Percentiles rank a stretch among this genome's conserved stretches.
phyloP scores from a whole-genome alignment of 2,329 filamentous ascomycete species.

The Alternaria brassicicola region DNA sequence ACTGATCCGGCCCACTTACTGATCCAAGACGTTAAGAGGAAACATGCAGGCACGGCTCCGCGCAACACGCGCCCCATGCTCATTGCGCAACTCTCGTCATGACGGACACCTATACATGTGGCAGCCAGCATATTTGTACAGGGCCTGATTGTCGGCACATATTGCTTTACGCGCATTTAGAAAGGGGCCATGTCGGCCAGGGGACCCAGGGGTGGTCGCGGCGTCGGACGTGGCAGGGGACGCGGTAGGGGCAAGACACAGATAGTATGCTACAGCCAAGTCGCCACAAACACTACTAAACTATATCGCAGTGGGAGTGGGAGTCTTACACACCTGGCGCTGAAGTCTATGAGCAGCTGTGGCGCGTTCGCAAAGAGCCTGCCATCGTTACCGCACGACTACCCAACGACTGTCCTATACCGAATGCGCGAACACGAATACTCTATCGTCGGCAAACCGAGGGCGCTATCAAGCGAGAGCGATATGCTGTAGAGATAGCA shows the following conservation, averaged over 20 bases:
- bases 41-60: not conserved
- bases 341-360: slow-evolving; percentile 39
- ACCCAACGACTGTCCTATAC: slow-evolving; percentile 34
- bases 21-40: no score
- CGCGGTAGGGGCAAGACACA: slow-evolving; percentile 24
- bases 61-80: not conserved
- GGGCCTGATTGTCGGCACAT: not conserved
- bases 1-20: no score
- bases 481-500: slow-evolving; percentile 34
- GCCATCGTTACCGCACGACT: slow-evolving; percentile 34
- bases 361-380: slow-evolving; percentile 36
- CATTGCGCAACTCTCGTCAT: not conserved
- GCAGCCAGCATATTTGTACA: not conserved
- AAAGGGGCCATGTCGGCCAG: slow-evolving; percentile 32
- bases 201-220: slow-evolving; percentile 22
- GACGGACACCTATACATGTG: not conserved
- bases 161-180: not conserved
- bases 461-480: slow-evolving; percentile 29
- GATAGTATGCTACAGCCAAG: slow-evolving; percentile 16
- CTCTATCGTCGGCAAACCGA: slow-evolving; percentile 37
- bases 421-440: slow-evolving; percentile 38
- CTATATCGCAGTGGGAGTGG: slow-evolving; percentile 34
- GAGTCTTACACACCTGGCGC: slow-evolving; percentile 36
- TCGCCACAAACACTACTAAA: not conserved
- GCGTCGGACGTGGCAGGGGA: slow-evolving; percentile 12